phyloP scores from a whole-genome alignment of 768 basidiomycete species.

The Auricularia auricula-judae region DNA sequence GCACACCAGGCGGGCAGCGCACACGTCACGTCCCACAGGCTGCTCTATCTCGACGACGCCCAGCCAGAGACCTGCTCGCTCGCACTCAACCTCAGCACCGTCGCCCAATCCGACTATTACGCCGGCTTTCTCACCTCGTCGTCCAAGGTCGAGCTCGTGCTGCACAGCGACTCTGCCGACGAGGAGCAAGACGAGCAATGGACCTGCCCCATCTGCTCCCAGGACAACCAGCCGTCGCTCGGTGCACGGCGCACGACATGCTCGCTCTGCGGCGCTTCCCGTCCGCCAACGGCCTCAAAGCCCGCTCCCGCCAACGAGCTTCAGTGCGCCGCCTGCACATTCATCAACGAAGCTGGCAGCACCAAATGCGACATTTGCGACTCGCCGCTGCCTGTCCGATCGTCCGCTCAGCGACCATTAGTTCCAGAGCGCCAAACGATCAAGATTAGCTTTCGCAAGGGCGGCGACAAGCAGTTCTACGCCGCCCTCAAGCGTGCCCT shows the following conservation, averaged over 20 bases:
- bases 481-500: constrained; percentile 59
- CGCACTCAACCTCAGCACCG: constrained; percentile 47
- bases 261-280: constrained; percentile 74
- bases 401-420: constrained; percentile 37
- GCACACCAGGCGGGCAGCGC: constrained; percentile 66
- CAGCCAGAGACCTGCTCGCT: constrained; percentile 43
- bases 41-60: constrained; percentile 64
- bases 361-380: constrained; percentile 77
- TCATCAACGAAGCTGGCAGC: constrained; percentile 74
- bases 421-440: constrained; percentile 31
- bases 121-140: constrained; percentile 84
- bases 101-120: constrained; percentile 78
- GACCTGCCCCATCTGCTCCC: constrained; percentile 85
- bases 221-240: constrained; percentile 57
- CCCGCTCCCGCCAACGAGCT: constrained; percentile 12
- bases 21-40: constrained; percentile 68
- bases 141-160: constrained; percentile 73
- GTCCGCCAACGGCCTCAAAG: constrained; percentile 24
- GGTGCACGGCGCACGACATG: constrained; percentile 53
- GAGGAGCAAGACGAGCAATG: constrained; percentile 42
- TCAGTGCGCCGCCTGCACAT: constrained; percentile 50
- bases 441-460: constrained; percentile 83
- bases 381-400: constrained; percentile 56
- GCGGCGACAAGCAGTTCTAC: constrained; percentile 81
- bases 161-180: constrained; percentile 25